Conservation (phyloP, 164 flowering plant species). For the Tinospora cordifolia region DNA sequence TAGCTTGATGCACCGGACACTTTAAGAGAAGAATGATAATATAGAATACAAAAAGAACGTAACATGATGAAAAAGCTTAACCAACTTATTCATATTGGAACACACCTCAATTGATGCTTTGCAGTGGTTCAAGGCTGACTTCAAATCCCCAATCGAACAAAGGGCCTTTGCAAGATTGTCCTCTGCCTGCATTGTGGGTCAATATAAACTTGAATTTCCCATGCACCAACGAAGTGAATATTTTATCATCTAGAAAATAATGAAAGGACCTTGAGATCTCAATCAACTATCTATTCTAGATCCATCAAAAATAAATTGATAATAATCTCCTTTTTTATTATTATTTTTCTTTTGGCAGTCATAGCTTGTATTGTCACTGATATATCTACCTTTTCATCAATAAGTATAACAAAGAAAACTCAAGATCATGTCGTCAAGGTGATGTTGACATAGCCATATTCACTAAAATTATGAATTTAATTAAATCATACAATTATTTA, state of each 20-base stretch:
- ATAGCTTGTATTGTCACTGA: background rate
- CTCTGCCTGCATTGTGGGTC: constrained; percentile 41
- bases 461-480: background rate
- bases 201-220: background rate
- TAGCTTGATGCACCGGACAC: background rate
- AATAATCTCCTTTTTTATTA: too few relatives aligned
- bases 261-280: background rate
- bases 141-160: constrained; percentile 50
- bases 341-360: background rate
- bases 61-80: background rate
- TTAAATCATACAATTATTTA: background rate
- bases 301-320: too few relatives aligned
- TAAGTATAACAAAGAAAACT: background rate
- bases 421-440: background rate
- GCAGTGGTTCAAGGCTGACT: constrained; percentile 51
- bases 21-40: background rate
- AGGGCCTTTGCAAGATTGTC: constrained; percentile 71
- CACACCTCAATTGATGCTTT: constrained; percentile 64
- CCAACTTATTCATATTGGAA: background rate
- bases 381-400: too few relatives aligned
- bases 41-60: background rate
- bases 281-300: too few relatives aligned
- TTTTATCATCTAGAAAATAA: background rate
- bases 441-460: background rate
- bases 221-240: background rate